Evolutionary conservation across 2,329 filamentous ascomycete genomes (phyloP).

Genomic region (Scedosporium aurantiacum): DNA sequence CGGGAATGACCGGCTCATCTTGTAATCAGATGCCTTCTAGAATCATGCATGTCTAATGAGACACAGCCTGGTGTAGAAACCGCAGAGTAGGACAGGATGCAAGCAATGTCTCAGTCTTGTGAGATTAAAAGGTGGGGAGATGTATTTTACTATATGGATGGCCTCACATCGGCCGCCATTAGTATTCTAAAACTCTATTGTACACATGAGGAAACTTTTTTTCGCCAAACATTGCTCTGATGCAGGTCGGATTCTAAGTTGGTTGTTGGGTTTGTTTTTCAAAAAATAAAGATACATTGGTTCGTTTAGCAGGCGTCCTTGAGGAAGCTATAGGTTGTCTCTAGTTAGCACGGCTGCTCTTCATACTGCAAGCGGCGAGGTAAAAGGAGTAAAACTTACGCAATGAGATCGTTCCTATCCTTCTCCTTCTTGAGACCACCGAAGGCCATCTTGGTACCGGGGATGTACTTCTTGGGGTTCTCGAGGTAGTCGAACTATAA

Average conservation of each 20-base stretch:
- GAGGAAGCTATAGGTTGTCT: slow-evolving; percentile 43
- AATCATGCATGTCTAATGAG: too few relatives aligned
- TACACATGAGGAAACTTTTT: slow-evolving; percentile 9
- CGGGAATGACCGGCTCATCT: too few relatives aligned
- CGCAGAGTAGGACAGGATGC: not conserved
- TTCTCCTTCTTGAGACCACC: slow-evolving; percentile 99
- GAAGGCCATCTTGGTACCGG: slow-evolving; percentile 99
- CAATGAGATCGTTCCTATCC: slow-evolving; percentile 98
- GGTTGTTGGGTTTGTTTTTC: not conserved
- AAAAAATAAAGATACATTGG: not conserved
- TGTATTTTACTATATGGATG: slow-evolving; percentile 3
- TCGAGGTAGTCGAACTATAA: slow-evolving; percentile 92
- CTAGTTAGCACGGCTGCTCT: not conserved
- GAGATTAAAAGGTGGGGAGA: slow-evolving; percentile 3
- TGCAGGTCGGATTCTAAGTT: slow-evolving; percentile 1
- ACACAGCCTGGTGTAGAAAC: not conserved
- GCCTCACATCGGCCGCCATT: not conserved
- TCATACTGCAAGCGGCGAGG: not conserved
- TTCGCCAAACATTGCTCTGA: not conserved
- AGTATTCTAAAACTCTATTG: slow-evolving; percentile 12
- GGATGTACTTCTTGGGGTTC: slow-evolving; percentile 99
- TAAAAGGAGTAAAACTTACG: slow-evolving; percentile 48
- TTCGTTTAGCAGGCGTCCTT: slow-evolving; percentile 55
- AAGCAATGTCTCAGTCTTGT: not conserved
- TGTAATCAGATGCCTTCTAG: too few relatives aligned